A percentile compares a stretch with the other conserved stretches of the same genome.
phyloP scores from a whole-genome alignment of 2,329 filamentous ascomycete species.

The Colletotrichum limetticola region DNA sequence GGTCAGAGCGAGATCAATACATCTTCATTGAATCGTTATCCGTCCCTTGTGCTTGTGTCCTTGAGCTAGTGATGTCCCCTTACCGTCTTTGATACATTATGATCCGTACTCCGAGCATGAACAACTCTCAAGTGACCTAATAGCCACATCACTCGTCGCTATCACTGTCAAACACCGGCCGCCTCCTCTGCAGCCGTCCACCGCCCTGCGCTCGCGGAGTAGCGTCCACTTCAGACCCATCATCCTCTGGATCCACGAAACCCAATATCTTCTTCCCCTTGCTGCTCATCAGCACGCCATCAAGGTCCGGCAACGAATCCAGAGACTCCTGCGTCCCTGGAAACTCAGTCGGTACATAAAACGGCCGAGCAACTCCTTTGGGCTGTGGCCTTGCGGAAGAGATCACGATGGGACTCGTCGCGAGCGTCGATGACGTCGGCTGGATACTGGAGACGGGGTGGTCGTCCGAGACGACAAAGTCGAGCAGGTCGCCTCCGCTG shows the following conservation, averaged over 20 bases:
- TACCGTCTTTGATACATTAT: background rate
- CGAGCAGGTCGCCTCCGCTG: slow-evolving; percentile 59
- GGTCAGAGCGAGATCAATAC: background rate
- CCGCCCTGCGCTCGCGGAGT: background rate
- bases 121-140: background rate
- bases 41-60: background rate
- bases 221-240: slow-evolving; percentile 26
- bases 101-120: background rate
- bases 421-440: slow-evolving; percentile 41
- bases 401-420: slow-evolving; percentile 39
- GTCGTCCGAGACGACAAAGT: slow-evolving; percentile 68
- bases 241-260: background rate
- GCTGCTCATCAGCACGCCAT: slow-evolving; percentile 8
- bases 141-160: slow-evolving; percentile 34
- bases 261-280: slow-evolving; percentile 1
- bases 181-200: slow-evolving; percentile 23
- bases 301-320: slow-evolving; percentile 38
- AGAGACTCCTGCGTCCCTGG: slow-evolving; percentile 50
- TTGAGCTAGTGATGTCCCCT: background rate
- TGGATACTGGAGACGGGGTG: slow-evolving; percentile 43
- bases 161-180: slow-evolving; percentile 39
- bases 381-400: slow-evolving; percentile 37
- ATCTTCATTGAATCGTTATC: slow-evolving; percentile 25
- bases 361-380: slow-evolving; percentile 43
- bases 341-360: slow-evolving; percentile 52